Evolutionary conservation across 805 yeast genomes (phyloP), one percentile per base, ranked within the genome.

Genomic region (Saturnispora mendoncae): DNA sequence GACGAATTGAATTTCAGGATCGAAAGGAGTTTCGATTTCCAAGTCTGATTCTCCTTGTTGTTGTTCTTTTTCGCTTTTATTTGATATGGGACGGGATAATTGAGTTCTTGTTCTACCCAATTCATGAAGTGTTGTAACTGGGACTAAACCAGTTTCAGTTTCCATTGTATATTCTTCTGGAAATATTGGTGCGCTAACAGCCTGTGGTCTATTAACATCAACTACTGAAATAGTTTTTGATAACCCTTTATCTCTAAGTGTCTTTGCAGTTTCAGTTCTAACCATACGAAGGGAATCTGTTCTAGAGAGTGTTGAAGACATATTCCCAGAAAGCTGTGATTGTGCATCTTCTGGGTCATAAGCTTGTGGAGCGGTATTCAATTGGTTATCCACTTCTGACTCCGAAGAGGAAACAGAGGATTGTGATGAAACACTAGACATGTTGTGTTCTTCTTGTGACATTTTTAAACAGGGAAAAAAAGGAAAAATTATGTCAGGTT

Each of bases 131-230:
- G 94, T 81, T 33, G 76, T 65, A 1, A 80, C 84, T 2, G 90
- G 92, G 12, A 87, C 96, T 41, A 87, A 67, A 48, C 96, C 96
- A 5, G 95, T 84, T 40, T 72, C 71, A 0, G 96, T 87, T 66
- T 87, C 96, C 60, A 87, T 49, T 6, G 87, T 82, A 58, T 84
- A 87, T 58, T 87, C 95, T 66, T 87, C 96, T 7, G 96, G 96
- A 69, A 87, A 87, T 27, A 86, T 80, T 13, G 90, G 83, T 47
- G 72, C 71, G 45, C 68, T 71, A 19, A 73, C 68, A 29, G 55
- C 63, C 36, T 66, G 51, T 6, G 84, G 82, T 34, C 76, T 71
- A 49, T 72, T 71, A 30, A 78, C 62, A 49, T 76, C 84, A 0
- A 76, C 71, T 21, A 65, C 54, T 4, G 84, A 78, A 1, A 74